Conservation (phyloP, 495 filamentous ascomycete species). For the Aspergillus baeticus region DNA sequence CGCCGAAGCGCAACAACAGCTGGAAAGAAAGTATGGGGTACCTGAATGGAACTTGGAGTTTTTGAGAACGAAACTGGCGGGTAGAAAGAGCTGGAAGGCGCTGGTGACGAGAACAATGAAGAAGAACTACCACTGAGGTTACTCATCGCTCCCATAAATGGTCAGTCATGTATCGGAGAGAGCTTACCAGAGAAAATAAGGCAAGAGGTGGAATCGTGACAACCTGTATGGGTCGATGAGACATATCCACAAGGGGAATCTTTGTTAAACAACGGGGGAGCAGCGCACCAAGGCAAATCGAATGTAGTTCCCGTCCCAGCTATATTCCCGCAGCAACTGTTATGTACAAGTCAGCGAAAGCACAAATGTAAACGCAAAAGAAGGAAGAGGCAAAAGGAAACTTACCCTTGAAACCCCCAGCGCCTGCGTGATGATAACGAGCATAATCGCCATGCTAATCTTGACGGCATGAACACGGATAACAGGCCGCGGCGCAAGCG, state of each 20-base stretch:
- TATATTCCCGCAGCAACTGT: slow-evolving; percentile 1
- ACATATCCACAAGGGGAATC: too few species aligned
- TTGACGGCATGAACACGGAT: background rate
- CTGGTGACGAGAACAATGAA: slow-evolving; percentile 7
- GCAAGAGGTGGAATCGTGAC: background rate
- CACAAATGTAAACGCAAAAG: too few species aligned
- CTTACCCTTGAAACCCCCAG: slow-evolving; percentile 2
- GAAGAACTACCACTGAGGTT: too few species aligned
- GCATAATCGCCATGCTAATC: slow-evolving; percentile 1
- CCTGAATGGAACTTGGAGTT: slow-evolving; percentile 8
- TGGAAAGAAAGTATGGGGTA: too few species aligned
- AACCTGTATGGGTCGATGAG: too few species aligned
- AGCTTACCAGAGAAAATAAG: background rate
- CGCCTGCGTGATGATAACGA: slow-evolving; percentile 4
- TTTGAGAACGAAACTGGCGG: slow-evolving; percentile 2
- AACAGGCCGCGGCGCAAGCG: background rate
- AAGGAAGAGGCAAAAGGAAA: background rate
- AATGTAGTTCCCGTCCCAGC: background rate
- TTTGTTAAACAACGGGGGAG: too few species aligned
- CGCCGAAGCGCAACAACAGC: too few species aligned
- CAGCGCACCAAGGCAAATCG: slow-evolving; percentile 2
- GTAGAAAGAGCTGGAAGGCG: background rate
- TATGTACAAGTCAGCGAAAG: too few species aligned
- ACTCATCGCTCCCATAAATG: too few species aligned
- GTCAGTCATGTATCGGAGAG: background rate